Base-by-base conservation (phyloP, 306 rosid species). In the Senna tora region DNA sequence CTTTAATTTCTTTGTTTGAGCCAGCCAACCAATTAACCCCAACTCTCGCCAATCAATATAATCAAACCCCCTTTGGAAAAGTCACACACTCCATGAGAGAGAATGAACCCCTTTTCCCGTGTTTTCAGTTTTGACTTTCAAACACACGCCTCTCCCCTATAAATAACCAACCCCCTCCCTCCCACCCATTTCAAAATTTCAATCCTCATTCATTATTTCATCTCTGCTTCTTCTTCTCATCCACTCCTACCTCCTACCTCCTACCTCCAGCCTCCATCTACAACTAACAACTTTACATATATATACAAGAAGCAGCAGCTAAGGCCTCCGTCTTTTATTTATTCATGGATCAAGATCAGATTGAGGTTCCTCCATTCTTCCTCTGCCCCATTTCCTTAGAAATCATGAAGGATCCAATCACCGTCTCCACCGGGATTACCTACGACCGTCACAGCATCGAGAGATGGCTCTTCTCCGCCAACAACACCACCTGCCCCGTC, bases 331-430 rank as follows among this genome's bases (percentile, higher is more conserved):
- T n/a, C n/a, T n/a, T n/a, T n/a, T n/a, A n/a, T n/a, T n/a, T n/a
- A n/a, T n/a, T n/a, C n/a, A n/a, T n/a, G 8, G 39, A 36, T 36
- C 7, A 36, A 36, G 96, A n/a, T n/a, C n/a, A 91, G 39, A 82
- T 94, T n/a, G 96, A 94, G 8, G 85, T 94, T 71, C 97, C 98
- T 38, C 52, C 84, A 0, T 91, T 72, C 55, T 91, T 86, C 11
- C 17, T 91, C 58, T 94, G 97, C 79, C 98, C 98, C 0, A 87
- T 94, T 17, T 89, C 98, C 5, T 77, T 94, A 6, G 82, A 91
- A 54, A 84, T 94, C 77, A 91, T 94, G 98, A 94, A 89, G 45
- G 98, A 94, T 61, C 98, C 98, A 0, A 94, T 91, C 12, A 89
- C 86, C 0, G 75, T 94, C 19, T 77, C 88, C 8, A 81, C 97